Evolutionary conservation across 2,329 filamentous ascomycete genomes (phyloP).

Genomic region (Fusarium globosum): DNA sequence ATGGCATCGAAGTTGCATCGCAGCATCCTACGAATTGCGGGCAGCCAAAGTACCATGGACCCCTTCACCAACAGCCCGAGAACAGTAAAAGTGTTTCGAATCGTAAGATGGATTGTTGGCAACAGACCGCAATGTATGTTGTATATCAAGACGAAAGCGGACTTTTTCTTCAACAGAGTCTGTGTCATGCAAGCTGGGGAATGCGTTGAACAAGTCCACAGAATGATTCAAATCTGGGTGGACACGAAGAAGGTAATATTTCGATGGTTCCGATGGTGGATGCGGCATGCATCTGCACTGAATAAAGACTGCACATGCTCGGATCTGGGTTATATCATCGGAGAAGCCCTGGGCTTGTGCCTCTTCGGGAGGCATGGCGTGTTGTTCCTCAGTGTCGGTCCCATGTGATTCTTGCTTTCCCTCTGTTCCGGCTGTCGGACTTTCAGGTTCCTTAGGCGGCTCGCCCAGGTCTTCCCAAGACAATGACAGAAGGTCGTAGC

Average conservation of each 20-base stretch:
- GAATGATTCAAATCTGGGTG: neutral
- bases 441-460: neutral
- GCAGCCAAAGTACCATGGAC: neutral
- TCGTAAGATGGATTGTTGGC: neutral
- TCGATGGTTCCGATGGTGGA: neutral
- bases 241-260: neutral
- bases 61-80: neutral
- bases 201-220: neutral
- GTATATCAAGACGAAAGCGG: fast-evolving
- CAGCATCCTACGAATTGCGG: neutral
- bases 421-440: neutral
- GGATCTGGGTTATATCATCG: neutral
- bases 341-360: neutral
- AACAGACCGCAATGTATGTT: neutral
- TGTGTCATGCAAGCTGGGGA: neutral
- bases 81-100: neutral
- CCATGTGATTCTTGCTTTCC: neutral
- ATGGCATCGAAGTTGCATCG: neutral
- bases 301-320: neutral
- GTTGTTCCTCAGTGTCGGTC: no score
- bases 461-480: neutral
- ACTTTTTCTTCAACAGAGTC: neutral
- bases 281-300: neutral
- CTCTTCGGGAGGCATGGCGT: neutral
- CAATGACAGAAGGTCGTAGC: neutral